Evolutionary conservation across 345 rosid species (phyloP).

Genomic region (Populus alba): DNA sequence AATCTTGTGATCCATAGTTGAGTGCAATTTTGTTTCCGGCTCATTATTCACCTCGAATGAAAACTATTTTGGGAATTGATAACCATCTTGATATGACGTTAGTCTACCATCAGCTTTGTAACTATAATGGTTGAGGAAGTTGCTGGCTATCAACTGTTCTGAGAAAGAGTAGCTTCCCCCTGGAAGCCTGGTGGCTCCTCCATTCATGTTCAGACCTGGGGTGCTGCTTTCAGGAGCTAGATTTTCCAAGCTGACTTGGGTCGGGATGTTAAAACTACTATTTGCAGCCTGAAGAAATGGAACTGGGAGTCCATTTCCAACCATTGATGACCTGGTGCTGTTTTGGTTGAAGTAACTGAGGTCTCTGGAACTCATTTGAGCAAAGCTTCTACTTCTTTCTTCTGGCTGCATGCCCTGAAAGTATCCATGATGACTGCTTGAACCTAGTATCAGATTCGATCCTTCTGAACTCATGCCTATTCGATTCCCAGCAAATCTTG

Average conservation of each 20-base stretch:
- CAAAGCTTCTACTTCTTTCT: slow-evolving; percentile 29
- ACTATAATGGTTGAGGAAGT: slow-evolving; percentile 23
- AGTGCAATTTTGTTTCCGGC: background rate
- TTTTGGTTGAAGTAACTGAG: slow-evolving; percentile 16
- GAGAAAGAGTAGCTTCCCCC: slow-evolving; percentile 30
- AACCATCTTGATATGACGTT: slow-evolving; percentile 27
- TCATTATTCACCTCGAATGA: background rate
- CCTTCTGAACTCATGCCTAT: slow-evolving; percentile 18
- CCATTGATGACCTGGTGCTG: slow-evolving; percentile 15
- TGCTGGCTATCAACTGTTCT: slow-evolving; percentile 32
- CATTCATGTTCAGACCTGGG: slow-evolving; percentile 32
- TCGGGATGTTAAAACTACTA: slow-evolving; percentile 21
- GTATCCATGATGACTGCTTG: slow-evolving; percentile 30
- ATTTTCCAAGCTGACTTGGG: slow-evolving; percentile 29
- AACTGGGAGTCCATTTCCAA: slow-evolving; percentile 34
- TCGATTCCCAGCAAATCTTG: slow-evolving; percentile 25
- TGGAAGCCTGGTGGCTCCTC: slow-evolving; percentile 34
- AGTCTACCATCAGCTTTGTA: slow-evolving; percentile 31
- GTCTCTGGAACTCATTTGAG: slow-evolving; percentile 19
- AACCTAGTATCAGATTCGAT: slow-evolving; percentile 25
- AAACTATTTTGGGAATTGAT: slow-evolving; percentile 22
- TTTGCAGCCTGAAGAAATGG: slow-evolving; percentile 32
- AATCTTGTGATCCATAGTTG: background rate
- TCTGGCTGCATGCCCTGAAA: slow-evolving; percentile 31
- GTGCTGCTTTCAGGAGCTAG: slow-evolving; percentile 20